Evolutionary conservation across 208 protist species (phyloP).

Genomic region (Trypanosoma cruzi): DNA sequence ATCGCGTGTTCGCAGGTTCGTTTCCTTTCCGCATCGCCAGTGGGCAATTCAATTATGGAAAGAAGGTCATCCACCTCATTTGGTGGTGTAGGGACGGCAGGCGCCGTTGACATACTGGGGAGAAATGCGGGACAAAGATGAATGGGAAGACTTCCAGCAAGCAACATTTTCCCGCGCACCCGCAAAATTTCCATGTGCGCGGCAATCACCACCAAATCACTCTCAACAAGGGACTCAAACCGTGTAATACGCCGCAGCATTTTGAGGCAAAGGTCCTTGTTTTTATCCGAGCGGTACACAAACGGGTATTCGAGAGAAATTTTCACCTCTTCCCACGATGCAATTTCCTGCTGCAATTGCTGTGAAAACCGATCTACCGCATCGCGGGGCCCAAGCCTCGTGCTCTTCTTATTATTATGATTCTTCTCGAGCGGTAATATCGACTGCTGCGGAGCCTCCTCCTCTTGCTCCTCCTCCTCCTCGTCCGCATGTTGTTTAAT

Average conservation of each 20-base stretch:
- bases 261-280: slow-evolving; percentile 40
- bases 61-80: neutral
- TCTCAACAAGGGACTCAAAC: slow-evolving; percentile 41
- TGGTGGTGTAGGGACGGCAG: neutral
- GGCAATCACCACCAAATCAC: slow-evolving; percentile 62
- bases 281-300: slow-evolving; percentile 52
- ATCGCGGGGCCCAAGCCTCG: neutral
- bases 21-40: neutral
- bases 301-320: slow-evolving; percentile 57
- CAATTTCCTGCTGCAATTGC: slow-evolving; percentile 18
- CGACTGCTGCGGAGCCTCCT: neutral
- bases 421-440: no score
- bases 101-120: neutral
- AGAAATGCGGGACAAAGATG: neutral
- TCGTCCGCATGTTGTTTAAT: neutral
- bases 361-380: slow-evolving; percentile 8
- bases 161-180: slow-evolving; percentile 14
- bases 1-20: neutral
- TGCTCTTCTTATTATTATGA: neutral
- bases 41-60: neutral
- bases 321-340: slow-evolving; percentile 48
- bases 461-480: neutral
- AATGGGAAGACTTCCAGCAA: slow-evolving; percentile 20
- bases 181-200: slow-evolving; percentile 47
- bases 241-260: slow-evolving; percentile 51